Percentiles rank a stretch among this genome's conserved stretches.
These are phyloP conservation scores for Pichia occidentalis DNA, from an alignment of 805 yeast species.

Conservation along the genomic window DNA sequence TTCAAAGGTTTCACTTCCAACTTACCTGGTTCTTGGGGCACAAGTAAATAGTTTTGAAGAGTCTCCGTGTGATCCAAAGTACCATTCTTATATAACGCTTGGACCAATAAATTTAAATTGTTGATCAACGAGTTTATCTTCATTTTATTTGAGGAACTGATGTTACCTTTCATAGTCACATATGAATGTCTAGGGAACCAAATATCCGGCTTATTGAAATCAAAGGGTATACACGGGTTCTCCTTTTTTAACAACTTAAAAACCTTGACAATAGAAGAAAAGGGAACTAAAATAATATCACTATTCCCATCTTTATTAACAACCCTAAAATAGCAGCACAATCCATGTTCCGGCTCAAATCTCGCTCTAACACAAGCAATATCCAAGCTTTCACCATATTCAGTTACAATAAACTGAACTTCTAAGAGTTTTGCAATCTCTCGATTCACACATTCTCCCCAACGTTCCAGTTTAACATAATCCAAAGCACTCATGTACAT, in stretches of 20 bases:
- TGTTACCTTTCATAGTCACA: slow-evolving; percentile 19
- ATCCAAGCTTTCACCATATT: slow-evolving; percentile 26
- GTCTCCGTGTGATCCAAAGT: slow-evolving; percentile 7
- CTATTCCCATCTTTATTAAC: slow-evolving; percentile 5
- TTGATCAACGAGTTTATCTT: slow-evolving; percentile 42
- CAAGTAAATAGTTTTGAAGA: slow-evolving; percentile 6
- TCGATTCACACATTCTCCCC: slow-evolving; percentile 14
- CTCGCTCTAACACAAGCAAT: slow-evolving; percentile 29
- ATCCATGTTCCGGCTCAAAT: slow-evolving; percentile 23
- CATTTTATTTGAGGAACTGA: slow-evolving; percentile 34
- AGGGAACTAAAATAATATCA: slow-evolving; percentile 18
- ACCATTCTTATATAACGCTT: slow-evolving; percentile 28
- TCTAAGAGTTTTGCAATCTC: slow-evolving; percentile 33
- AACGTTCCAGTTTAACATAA: slow-evolving; percentile 35
- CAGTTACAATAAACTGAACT: slow-evolving; percentile 18
- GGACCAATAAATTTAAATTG: slow-evolving; percentile 43
- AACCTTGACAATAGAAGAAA: slow-evolving; percentile 28
- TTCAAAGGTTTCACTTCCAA: slow-evolving; percentile 1
- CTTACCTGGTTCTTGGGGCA: slow-evolving; percentile 4
- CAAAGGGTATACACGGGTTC: slow-evolving; percentile 25
- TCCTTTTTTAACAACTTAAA: slow-evolving; percentile 33
- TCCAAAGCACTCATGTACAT: slow-evolving; percentile 37
- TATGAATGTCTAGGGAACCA: slow-evolving; percentile 23
- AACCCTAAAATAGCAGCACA: slow-evolving; percentile 23
- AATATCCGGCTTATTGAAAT: slow-evolving; percentile 17